Evolutionary conservation across 768 basidiomycete genomes (phyloP).

Genomic region (Lentinula boryana): DNA sequence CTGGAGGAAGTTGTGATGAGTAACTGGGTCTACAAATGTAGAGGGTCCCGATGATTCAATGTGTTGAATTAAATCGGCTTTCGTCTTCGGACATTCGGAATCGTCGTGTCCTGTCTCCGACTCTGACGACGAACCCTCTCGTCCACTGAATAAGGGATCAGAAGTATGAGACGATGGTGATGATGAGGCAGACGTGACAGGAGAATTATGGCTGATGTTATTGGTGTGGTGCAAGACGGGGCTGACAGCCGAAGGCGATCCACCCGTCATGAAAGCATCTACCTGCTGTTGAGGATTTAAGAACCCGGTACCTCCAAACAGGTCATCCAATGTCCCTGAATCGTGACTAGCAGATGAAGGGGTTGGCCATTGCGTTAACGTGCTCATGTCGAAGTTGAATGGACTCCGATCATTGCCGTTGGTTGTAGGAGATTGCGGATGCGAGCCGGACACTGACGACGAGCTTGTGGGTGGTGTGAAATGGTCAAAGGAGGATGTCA

Average conservation of each 20-base stretch:
- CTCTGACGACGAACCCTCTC: slow-evolving; percentile 17
- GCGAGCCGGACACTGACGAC: slow-evolving; percentile 6
- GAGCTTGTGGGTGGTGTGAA: slow-evolving; percentile 20
- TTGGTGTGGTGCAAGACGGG: slow-evolving; percentile 48
- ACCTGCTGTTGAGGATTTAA: slow-evolving; percentile 19
- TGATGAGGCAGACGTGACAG: slow-evolving; percentile 23
- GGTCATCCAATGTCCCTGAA: slow-evolving; percentile 36
- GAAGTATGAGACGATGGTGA: slow-evolving; percentile 33
- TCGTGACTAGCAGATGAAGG: slow-evolving; percentile 27
- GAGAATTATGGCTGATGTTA: slow-evolving; percentile 16
- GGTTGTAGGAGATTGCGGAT: slow-evolving; percentile 8
- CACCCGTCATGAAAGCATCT: slow-evolving; percentile 24
- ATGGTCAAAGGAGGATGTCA: slow-evolving; percentile 52
- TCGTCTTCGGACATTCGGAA: slow-evolving; percentile 47
- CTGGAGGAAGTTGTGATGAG: slow-evolving; percentile 21
- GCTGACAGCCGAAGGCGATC: slow-evolving; percentile 38
- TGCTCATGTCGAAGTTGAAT: slow-evolving; percentile 43
- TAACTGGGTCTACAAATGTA: slow-evolving; percentile 39
- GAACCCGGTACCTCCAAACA: slow-evolving; percentile 31
- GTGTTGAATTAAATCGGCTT: slow-evolving; percentile 40
- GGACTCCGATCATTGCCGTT: slow-evolving; percentile 19
- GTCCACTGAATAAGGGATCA: slow-evolving; percentile 11
- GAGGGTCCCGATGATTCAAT: slow-evolving; percentile 57
- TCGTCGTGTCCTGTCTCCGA: slow-evolving; percentile 22
- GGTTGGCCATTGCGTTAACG: slow-evolving; percentile 38